Conservation (phyloP, 768 basidiomycete species). For the Lenzites betulinus region DNA sequence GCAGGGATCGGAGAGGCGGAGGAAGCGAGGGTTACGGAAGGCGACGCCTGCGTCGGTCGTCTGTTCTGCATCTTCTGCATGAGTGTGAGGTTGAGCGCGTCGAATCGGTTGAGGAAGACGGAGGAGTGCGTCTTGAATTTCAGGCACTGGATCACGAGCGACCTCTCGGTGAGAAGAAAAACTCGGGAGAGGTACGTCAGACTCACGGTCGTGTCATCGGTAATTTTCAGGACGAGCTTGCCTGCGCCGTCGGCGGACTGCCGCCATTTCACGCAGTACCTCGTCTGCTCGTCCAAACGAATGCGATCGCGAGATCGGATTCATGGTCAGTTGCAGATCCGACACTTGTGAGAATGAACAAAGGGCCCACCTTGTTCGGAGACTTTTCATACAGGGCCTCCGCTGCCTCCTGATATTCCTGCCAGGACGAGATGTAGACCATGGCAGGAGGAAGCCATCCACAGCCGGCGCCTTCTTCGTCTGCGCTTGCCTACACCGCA, state of each 20-base stretch:
- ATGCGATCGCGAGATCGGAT: background rate
- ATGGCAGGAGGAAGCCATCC: slow-evolving; percentile 51
- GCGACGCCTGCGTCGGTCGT: slow-evolving; percentile 23
- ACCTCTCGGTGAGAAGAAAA: background rate
- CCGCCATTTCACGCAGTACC: slow-evolving; percentile 93
- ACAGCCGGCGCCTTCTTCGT: background rate
- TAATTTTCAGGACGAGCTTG: slow-evolving; percentile 90
- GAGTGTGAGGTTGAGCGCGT: slow-evolving; percentile 82
- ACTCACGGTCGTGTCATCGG: slow-evolving; percentile 85
- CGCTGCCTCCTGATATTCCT: slow-evolving; percentile 88
- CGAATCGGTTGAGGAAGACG: slow-evolving; percentile 95
- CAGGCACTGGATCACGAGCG: slow-evolving; percentile 64
- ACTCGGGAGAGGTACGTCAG: background rate
- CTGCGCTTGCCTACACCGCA: background rate
- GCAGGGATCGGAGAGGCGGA: slow-evolving; percentile 2
- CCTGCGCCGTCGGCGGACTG: slow-evolving; percentile 59
- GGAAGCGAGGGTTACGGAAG: slow-evolving; percentile 7
- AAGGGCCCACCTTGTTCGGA: slow-evolving; percentile 64
- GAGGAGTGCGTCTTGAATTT: slow-evolving; percentile 96
- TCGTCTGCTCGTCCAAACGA: slow-evolving; percentile 54
- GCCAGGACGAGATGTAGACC: slow-evolving; percentile 91
- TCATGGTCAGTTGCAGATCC: background rate
- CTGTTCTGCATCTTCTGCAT: slow-evolving; percentile 85
- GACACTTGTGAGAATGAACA: background rate
- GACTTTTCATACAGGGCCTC: slow-evolving; percentile 81